These are phyloP conservation scores for Paecilomyces fulvus DNA, from an alignment of 2,329 filamentous ascomycete genomes.

Conservation along the genomic window DNA sequence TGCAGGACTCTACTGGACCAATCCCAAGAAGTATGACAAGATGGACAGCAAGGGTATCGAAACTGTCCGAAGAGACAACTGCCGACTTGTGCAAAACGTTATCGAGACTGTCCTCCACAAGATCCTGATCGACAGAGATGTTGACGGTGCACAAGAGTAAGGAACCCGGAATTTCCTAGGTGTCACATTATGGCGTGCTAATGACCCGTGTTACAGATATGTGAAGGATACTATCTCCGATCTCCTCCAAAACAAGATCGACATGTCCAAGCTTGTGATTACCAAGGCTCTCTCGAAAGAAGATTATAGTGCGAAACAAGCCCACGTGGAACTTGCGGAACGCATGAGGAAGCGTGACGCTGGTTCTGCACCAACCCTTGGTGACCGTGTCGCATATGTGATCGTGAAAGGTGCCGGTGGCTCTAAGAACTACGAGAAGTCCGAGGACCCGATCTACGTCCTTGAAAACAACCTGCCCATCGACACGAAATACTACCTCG, in stretches of 20 bases:
- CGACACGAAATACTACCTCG: conserved; percentile 96
- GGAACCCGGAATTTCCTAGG: conserved; percentile 25
- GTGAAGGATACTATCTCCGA: conserved; percentile 95
- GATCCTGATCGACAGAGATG: conserved; percentile 88
- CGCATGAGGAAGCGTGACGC: conserved; percentile 97
- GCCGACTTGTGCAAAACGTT: conserved; percentile 86
- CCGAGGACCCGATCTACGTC: conserved; percentile 93
- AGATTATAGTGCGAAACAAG: conserved; percentile 85
- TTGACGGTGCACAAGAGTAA: conserved; percentile 86
- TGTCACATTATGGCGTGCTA: conserved; percentile 19
- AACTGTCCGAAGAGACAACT: conserved; percentile 95
- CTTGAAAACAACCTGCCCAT: conserved; percentile 97
- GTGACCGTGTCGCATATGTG: conserved; percentile 95
- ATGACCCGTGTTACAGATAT: conserved; percentile 53
- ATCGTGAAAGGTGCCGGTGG: conserved; percentile 88
- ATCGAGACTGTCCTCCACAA: conserved; percentile 95
- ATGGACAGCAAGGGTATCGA: conserved; percentile 99
- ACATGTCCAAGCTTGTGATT: conserved; percentile 98
- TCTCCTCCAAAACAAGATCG: conserved; percentile 90
- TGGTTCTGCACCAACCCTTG: conserved; percentile 83
- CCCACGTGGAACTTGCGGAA: conserved; percentile 88
- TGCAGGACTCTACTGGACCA: conserved; percentile 96
- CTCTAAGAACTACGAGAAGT: conserved; percentile 93
- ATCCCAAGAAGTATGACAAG: conserved; percentile 90
- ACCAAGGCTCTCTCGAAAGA: conserved; percentile 92